A percentile compares a stretch with the other conserved stretches of the same genome.
These are phyloP conservation scores for Oldenlandia corymbosa DNA, from an alignment of 257 asterid genomes.

Conservation along the genomic window DNA sequence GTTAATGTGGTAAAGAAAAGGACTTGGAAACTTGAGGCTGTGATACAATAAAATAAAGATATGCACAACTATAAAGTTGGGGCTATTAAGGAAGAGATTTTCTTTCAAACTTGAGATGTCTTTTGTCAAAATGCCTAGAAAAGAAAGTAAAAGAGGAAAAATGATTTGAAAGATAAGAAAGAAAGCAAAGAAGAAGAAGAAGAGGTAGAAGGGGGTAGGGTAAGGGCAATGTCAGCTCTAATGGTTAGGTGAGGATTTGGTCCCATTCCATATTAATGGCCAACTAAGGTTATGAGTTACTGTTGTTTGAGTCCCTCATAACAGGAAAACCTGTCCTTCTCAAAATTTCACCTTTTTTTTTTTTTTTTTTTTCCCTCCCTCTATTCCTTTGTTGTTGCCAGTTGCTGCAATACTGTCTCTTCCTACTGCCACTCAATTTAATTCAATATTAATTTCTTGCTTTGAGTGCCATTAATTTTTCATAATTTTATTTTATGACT, in stretches of 20 bases:
- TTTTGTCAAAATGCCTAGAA: constrained; percentile 29
- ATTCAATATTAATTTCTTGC: too few relatives aligned
- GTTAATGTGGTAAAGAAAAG: too few relatives aligned
- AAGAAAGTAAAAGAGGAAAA: constrained; percentile 11
- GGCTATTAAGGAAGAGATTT: not conserved
- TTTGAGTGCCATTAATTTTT: too few relatives aligned
- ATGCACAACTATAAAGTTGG: not conserved
- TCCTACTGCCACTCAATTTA: too few relatives aligned
- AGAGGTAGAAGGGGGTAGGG: too few relatives aligned
- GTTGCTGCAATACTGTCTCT: too few relatives aligned
- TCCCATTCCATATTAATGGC: constrained; percentile 36
- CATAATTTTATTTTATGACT: too few relatives aligned
- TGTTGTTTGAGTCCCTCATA: constrained; percentile 34
- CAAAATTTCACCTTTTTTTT: too few relatives aligned
- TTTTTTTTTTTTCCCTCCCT: too few relatives aligned
- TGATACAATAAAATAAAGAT: not conserved
- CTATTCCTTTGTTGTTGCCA: too few relatives aligned
- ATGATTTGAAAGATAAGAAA: constrained; percentile 7
- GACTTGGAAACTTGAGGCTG: constrained; percentile 22
- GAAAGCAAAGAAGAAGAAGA: constrained; percentile 5
- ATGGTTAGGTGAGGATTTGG: constrained; percentile 33
- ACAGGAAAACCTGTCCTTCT: too few relatives aligned
- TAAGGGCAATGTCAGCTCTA: constrained; percentile 34
- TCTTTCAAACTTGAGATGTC: not conserved
- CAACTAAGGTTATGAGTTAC: constrained; percentile 36